Evolutionary conservation across 148 eudicot genomes (phyloP).

Genomic region (Cornus controversa): DNA sequence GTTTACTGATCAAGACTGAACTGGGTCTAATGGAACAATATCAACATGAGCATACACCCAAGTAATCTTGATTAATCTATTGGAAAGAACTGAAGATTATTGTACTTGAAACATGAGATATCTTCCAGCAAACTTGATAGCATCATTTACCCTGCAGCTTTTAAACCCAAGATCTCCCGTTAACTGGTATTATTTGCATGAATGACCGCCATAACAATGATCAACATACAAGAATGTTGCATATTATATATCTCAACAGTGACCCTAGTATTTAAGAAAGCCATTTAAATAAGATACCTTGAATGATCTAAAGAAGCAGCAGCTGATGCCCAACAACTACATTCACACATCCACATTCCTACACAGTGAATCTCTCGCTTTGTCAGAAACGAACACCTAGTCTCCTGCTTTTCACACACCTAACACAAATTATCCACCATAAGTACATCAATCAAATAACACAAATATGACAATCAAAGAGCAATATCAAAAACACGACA

Average conservation of each 20-base stretch:
- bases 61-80: not conserved
- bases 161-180: not conserved
- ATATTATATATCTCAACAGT: not conserved
- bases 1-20: too few relatives aligned
- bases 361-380: constrained; percentile 51
- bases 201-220: not conserved
- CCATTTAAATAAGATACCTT: constrained; percentile 28
- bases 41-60: not conserved
- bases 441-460: constrained; percentile 6
- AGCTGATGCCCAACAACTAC: constrained; percentile 48
- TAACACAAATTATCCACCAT: constrained; percentile 19
- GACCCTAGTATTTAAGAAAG: not conserved
- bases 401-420: constrained; percentile 52
- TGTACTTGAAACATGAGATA: not conserved
- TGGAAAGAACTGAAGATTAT: not conserved
- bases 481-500: not conserved
- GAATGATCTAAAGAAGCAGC: constrained; percentile 14
- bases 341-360: constrained; percentile 85
- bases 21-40: not conserved
- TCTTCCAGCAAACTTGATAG: not conserved
- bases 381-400: constrained; percentile 64
- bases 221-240: not conserved
- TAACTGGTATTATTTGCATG: not conserved
- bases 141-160: not conserved
- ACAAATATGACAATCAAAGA: not conserved